Base-by-base conservation (phyloP, 257 asterid species). In the Nicotiana paniculata region DNA sequence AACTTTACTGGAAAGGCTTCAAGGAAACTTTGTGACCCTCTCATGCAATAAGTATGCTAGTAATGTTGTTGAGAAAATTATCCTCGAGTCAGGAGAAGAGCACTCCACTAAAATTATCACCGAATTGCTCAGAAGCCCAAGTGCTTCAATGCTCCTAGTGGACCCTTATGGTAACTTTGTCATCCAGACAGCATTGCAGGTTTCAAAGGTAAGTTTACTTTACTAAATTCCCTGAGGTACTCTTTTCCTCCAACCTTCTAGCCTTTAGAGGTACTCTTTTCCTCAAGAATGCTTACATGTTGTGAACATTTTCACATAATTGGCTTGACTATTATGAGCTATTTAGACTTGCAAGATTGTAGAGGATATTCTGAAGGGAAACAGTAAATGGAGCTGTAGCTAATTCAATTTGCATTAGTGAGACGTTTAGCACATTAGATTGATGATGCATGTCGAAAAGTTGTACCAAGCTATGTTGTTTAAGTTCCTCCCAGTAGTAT, bases 121-220 rank as follows among this genome's bases (percentile, higher is more conserved):
- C 84, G 98, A 95, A 87, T 81, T 95, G 68, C 83, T 93, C 64
- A 37, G 59, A 6, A 88, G 85, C 80, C 86, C 91, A 0, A 48
- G 87, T 81, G 86, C 90, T 76, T 46, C 90, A 2, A 84, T 43
- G 88, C 92, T 95, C 77, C 86, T 95, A 0, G 54, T 87, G 28
- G 93, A 95, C 82, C 94, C 97, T 74, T 93, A 26, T 16, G 98
- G 94, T 1, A 95, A 93, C 88, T 95, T 80, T 62, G 98, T 95
- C 88, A 83, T 95, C 82, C 97, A 95, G 78, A 82, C 87, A 64
- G 97, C 98, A 1, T 82, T 95, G 16, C 53, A 84, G 37, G 83
- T 58, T 24, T 83, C 97, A 32, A 89, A 83, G 94, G 98, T 90
- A 74, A 78, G 67, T 67, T 63, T 35, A 28, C 28, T n/a, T 74